Conservation (phyloP, 805 yeast genomes). For the Yueomyces sinensis region DNA sequence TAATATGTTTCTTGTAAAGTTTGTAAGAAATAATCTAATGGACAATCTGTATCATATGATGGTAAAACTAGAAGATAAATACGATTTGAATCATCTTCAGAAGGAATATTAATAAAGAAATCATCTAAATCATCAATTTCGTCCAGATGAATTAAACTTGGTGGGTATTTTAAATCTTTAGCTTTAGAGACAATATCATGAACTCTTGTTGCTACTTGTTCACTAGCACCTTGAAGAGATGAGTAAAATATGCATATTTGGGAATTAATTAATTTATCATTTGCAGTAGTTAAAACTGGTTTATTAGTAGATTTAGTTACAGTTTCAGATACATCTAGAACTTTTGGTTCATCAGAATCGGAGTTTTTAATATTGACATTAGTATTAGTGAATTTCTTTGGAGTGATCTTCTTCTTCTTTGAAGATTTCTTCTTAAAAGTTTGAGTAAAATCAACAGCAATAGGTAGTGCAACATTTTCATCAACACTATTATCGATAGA, state of each 20-base stretch:
- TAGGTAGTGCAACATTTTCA: constrained; percentile 1
- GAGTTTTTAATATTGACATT: not conserved
- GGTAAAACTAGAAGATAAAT: constrained; percentile 70
- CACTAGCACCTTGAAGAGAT: constrained; percentile 74
- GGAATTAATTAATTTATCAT: constrained; percentile 33
- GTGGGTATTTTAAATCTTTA: constrained; percentile 25
- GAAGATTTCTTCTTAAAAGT: constrained; percentile 17
- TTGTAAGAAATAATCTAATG: constrained; percentile 77
- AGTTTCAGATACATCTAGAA: constrained; percentile 11
- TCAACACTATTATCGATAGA: not conserved
- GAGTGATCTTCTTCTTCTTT: constrained; percentile 23
- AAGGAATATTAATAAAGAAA: constrained; percentile 58
- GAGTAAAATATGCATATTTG: constrained; percentile 65
- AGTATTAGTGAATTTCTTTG: constrained; percentile 24
- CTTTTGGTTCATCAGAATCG: constrained; percentile 5
- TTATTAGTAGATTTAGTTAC: constrained; percentile 7
- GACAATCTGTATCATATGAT: constrained; percentile 86
- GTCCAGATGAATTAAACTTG: constrained; percentile 56
- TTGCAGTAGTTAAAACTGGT: constrained; percentile 28
- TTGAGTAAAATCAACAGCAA: constrained; percentile 29
- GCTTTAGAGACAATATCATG: constrained; percentile 24
- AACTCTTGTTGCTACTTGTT: constrained; percentile 48
- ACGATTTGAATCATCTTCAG: constrained; percentile 24
- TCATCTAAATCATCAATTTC: constrained; percentile 77
- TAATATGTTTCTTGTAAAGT: constrained; percentile 66